These are phyloP conservation scores for Aquilaria yunnanensis DNA, from an alignment of 345 rosid species.

Conservation along the genomic window DNA sequence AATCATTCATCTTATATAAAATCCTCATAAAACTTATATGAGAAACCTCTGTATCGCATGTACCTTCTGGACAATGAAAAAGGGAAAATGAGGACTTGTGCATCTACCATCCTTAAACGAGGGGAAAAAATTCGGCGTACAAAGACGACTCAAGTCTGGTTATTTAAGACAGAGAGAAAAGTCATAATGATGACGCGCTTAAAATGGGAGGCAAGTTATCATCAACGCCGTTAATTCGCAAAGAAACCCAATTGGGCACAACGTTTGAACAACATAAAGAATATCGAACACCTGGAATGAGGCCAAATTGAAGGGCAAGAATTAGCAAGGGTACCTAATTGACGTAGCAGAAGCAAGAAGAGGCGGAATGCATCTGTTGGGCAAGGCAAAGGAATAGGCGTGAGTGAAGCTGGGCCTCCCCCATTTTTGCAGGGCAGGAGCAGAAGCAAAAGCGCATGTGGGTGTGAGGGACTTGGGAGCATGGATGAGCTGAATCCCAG, in stretches of 20 bases:
- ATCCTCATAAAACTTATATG: too few relatives aligned
- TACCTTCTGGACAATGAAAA: neutral
- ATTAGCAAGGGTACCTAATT: slow-evolving; percentile 33
- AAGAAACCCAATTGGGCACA: neutral
- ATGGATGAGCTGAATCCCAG: slow-evolving; percentile 19
- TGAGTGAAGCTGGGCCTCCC: slow-evolving; percentile 9
- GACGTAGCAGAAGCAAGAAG: slow-evolving; percentile 35
- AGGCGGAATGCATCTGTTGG: slow-evolving; percentile 24
- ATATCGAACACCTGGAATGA: slow-evolving; percentile 4
- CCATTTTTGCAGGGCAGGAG: slow-evolving; percentile 6
- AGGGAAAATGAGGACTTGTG: neutral
- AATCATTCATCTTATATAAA: too few relatives aligned
- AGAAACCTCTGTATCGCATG: too few relatives aligned
- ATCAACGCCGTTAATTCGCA: neutral
- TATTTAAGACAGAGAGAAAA: neutral
- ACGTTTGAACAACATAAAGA: neutral
- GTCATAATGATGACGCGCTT: neutral
- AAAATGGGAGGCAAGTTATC: neutral
- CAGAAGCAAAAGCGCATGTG: slow-evolving; percentile 7
- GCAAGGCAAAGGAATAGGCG: slow-evolving; percentile 21
- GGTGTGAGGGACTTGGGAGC: slow-evolving; percentile 19
- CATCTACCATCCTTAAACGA: too few relatives aligned
- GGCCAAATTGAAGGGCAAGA: slow-evolving; percentile 4
- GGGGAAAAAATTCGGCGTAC: neutral
- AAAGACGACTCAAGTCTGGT: neutral